Conservation (phyloP, 495 filamentous ascomycete genomes). For the Annulohypoxylon stygium region DNA sequence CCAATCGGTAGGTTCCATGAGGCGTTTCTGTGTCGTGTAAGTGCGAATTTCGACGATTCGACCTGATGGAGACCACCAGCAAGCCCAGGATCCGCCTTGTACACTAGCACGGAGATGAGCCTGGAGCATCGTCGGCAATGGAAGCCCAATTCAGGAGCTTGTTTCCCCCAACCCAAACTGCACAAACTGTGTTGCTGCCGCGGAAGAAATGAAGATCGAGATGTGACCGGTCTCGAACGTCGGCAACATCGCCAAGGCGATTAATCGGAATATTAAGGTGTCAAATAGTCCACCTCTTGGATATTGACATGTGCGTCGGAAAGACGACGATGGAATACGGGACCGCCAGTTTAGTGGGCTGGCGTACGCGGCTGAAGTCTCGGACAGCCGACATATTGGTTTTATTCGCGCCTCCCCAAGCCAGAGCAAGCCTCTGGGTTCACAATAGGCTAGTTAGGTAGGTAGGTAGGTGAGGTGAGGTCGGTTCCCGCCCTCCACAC, state of each 20-base stretch:
- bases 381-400: slow-evolving; percentile 35
- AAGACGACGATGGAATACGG: slow-evolving; percentile 28
- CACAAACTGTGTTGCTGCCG: background rate
- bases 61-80: slow-evolving; percentile 19
- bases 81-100: slow-evolving; percentile 38
- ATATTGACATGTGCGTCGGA: slow-evolving; percentile 27
- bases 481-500: slow-evolving; percentile 41
- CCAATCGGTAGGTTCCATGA: slow-evolving; percentile 47
- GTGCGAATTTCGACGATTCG: slow-evolving; percentile 21
- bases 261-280: slow-evolving; percentile 26
- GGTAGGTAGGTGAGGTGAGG: slow-evolving; percentile 26
- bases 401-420: slow-evolving; percentile 22
- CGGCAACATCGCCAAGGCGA: slow-evolving; percentile 7
- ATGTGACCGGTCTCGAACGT: slow-evolving; percentile 18
- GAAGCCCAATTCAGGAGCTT: slow-evolving; percentile 1
- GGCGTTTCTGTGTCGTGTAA: slow-evolving; percentile 33
- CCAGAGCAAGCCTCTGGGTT: slow-evolving; percentile 23
- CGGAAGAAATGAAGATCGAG: slow-evolving; percentile 5
- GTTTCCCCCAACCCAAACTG: background rate
- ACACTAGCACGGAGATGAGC: slow-evolving; percentile 18
- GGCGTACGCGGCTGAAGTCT: slow-evolving; percentile 32
- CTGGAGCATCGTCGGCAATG: slow-evolving; percentile 19
- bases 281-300: slow-evolving; percentile 21
- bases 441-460: background rate
- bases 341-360: slow-evolving; percentile 18